Evolutionary conservation across 1,139 yeast genomes (phyloP), one percentile per base, ranked within the genome.

Genomic region (Eremothecium gossypii): DNA sequence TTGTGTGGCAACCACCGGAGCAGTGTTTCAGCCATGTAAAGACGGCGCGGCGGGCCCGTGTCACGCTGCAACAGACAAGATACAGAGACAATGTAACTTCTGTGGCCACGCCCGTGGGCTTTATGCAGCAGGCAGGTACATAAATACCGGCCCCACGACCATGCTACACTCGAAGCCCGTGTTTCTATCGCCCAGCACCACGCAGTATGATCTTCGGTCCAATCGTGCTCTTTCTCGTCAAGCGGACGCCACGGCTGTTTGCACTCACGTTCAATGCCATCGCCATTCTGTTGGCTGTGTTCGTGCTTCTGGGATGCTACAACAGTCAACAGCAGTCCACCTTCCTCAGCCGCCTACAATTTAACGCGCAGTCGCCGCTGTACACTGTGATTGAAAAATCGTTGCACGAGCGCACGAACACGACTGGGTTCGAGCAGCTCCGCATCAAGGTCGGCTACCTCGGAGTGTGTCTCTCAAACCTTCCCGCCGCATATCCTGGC

Each of bases 381-480:
- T 60, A 51, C 42, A 27, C 51, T 1, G 48, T 53, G 7, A 51
- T 61, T 13, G 33, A 52, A 40, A 44, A 49, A 1, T 53, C 61
- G 2, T 59, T 58, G 39, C 38, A 44, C 10, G 32, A 47, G 3
- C 36, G 47, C 6, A 42, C 42, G 7, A 42, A 41, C 4, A 50
- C 57, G 1, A 38, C 43, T 7, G 60, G 58, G 6, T 40, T 61
- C 23, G 56, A 58, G 35, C 42, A 53, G 7, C 46, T 61, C 9
- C 39, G 40, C 8, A 50, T 61, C 11, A 52, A 51, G 36, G 46
- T 60, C 7, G 64, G 64, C 5, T 54, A 56, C 33, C 48, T 60
- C 53, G 64, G 63, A 10, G 51, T 59, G 5, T 61, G 65, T 41
- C 30, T 61, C n/a, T 47, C 48, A 4, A 47, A 57, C 32, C 31